Evolutionary conservation across 2,329 filamentous ascomycete species (phyloP).

Genomic region (Teratosphaeria pseudoeucalypti): DNA sequence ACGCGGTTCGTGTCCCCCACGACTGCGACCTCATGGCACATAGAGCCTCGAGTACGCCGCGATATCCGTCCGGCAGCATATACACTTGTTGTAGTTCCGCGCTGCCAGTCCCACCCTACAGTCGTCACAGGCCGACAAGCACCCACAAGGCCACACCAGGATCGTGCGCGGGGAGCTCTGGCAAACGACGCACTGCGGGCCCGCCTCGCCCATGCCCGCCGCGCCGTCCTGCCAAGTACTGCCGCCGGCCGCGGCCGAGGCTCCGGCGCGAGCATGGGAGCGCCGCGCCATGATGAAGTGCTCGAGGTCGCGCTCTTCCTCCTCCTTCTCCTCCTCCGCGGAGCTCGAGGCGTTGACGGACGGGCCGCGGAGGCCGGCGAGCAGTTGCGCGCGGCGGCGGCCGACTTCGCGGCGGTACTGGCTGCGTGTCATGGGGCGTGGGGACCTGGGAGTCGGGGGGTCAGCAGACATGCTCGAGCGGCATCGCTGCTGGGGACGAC

Average conservation of each 20-base stretch:
- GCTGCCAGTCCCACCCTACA: slow-evolving; percentile 87
- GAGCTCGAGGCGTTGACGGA: slow-evolving; percentile 19
- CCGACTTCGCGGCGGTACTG: slow-evolving; percentile 60
- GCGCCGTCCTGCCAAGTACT: slow-evolving; percentile 59
- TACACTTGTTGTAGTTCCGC: slow-evolving; percentile 95
- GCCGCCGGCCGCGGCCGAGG: slow-evolving; percentile 4
- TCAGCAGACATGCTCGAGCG: neutral
- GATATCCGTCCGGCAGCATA: slow-evolving; percentile 83
- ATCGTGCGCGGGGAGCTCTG: slow-evolving; percentile 77
- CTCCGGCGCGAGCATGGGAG: slow-evolving; percentile 33
- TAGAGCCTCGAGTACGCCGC: slow-evolving; percentile 83
- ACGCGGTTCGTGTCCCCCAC: neutral
- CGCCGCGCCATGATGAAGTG: slow-evolving; percentile 48
- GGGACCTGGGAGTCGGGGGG: slow-evolving; percentile 8
- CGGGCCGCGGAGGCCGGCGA: slow-evolving; percentile 36
- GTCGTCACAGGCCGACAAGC: slow-evolving; percentile 87
- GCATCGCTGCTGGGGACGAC: too few relatives aligned
- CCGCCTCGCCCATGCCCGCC: slow-evolving; percentile 59
- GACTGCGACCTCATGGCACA: slow-evolving; percentile 52
- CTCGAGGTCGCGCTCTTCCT: slow-evolving; percentile 50
- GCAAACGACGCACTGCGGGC: slow-evolving; percentile 87
- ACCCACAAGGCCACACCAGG: slow-evolving; percentile 93
- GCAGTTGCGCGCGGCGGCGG: slow-evolving; percentile 57
- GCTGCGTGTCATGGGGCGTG: slow-evolving; percentile 69
- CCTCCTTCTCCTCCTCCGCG: slow-evolving; percentile 48